Conservation (phyloP, 2,329 filamentous ascomycete species). For the Fusarium sp. region DNA sequence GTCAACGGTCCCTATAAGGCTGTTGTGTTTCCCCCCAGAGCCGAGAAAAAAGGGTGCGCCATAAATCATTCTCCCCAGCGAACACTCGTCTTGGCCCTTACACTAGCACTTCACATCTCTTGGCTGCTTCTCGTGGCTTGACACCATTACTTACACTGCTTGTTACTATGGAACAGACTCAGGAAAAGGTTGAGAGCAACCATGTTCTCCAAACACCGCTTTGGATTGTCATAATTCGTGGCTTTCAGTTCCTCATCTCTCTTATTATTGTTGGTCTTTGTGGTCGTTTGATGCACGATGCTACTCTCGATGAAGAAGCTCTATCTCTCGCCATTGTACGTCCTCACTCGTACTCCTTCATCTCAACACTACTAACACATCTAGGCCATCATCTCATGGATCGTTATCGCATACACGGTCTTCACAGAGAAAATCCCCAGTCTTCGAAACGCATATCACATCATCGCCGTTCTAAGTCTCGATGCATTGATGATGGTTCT, state of each 20-base stretch:
- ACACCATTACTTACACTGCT: not conserved
- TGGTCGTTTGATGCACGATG: conserved; percentile 50
- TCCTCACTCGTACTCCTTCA: not conserved
- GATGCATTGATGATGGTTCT: conserved; percentile 56
- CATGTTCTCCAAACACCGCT: conserved; percentile 53
- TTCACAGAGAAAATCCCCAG: conserved; percentile 51
- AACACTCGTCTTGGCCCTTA: not conserved
- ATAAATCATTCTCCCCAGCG: not conserved
- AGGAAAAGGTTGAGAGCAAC: conserved; percentile 11
- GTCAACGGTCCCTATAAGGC: conserved; percentile 5
- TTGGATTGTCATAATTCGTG: conserved; percentile 55
- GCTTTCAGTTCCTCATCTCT: conserved; percentile 53
- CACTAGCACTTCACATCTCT: not conserved
- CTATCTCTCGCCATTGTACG: conserved; percentile 36
- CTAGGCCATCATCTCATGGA: conserved; percentile 58
- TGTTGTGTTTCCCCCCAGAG: not conserved
- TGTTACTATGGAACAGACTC: conserved; percentile 28
- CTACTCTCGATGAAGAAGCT: conserved; percentile 30
- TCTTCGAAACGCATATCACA: conserved; percentile 52
- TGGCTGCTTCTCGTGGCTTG: not conserved
- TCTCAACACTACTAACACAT: conserved; percentile 3
- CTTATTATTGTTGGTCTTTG: conserved; percentile 56
- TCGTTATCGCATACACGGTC: conserved; percentile 54
- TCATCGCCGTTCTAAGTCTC: conserved; percentile 55
- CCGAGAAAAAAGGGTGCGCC: not conserved